phyloP scores from a whole-genome alignment of 257 asterid species.

The Orobanche coerulescens region DNA sequence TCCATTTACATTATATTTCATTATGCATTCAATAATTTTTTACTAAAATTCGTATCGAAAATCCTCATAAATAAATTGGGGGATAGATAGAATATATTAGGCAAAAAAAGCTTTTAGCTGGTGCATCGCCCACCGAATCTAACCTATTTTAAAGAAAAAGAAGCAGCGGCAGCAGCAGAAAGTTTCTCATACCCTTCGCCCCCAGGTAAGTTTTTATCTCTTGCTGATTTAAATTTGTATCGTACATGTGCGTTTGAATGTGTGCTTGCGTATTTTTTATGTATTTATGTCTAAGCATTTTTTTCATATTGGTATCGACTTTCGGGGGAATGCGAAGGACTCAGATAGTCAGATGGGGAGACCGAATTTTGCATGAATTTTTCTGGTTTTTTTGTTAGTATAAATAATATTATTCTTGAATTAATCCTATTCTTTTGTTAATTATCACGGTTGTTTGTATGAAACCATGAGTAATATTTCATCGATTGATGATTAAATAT shows the following conservation, averaged over 20 bases:
- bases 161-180: too few relatives aligned
- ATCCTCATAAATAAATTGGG: too few relatives aligned
- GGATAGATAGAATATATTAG: too few relatives aligned
- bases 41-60: too few relatives aligned
- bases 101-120: too few relatives aligned
- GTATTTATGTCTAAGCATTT: background rate
- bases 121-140: too few relatives aligned
- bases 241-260: background rate
- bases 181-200: slow-evolving; percentile 15
- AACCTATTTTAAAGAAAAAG: background rate
- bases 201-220: slow-evolving; percentile 15
- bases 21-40: too few relatives aligned
- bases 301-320: background rate
- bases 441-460: background rate
- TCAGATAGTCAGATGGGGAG: background rate
- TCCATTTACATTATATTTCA: too few relatives aligned
- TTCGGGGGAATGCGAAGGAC: background rate
- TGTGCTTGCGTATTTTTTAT: background rate
- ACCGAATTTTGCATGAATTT: background rate
- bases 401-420: background rate
- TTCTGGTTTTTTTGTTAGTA: background rate
- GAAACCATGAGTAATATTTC: background rate
- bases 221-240: background rate
- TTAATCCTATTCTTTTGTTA: background rate
- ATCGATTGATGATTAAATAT: background rate